Evolutionary conservation across 2,329 filamentous ascomycete species (phyloP), one percentile per base, ranked within the genome.

Genomic region (Aspergillus eucalypticola): DNA sequence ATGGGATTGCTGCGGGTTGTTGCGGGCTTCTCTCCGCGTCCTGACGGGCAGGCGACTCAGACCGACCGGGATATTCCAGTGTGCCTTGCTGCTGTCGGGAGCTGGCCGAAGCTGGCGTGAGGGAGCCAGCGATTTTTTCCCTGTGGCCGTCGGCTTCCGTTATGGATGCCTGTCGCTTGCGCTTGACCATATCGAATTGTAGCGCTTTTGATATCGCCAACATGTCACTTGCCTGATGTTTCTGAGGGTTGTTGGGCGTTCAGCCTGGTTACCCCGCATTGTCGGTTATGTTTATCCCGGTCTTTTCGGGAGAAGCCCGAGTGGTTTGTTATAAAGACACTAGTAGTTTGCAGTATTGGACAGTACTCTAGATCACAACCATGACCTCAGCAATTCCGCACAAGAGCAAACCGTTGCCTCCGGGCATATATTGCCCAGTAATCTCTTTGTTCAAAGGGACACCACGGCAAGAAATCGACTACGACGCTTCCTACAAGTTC

Each of bases 391-490:
- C 58, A 1, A 73, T 77, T 29, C 66, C 74, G 11, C 27, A 68
- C 10, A 82, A 81, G 62, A 66, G 72, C 2, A 73, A 69, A 49
- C 73, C 74, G 3, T 70, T 82, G 2, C 79, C 80, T 0, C 67
- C 68, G 0, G 80, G 81, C 13, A 76, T 82, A 21, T 82, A 80
- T 65, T 79, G 78, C 29, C 81, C 81, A 0, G 79, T 82, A 2
- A 72, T 82, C 25, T 81, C 81, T 0, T 66, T 82, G 2, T 83
- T 81, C 70, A 77, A 79, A 56, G 65, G 75, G 50, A 75, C 74
- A 8, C 61, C 74, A 0, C 57, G 68, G 3, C 80, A 83, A 61
- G 70, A 76, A 29, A 72, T 82, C 25, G 77, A 83, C 62, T 72
- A 75, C 50, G 77, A 79, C 46, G 79, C 80, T 13, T 81, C 80